Base-by-base conservation (phyloP, 2,329 filamentous ascomycete species). In the Penicillium sp. region DNA sequence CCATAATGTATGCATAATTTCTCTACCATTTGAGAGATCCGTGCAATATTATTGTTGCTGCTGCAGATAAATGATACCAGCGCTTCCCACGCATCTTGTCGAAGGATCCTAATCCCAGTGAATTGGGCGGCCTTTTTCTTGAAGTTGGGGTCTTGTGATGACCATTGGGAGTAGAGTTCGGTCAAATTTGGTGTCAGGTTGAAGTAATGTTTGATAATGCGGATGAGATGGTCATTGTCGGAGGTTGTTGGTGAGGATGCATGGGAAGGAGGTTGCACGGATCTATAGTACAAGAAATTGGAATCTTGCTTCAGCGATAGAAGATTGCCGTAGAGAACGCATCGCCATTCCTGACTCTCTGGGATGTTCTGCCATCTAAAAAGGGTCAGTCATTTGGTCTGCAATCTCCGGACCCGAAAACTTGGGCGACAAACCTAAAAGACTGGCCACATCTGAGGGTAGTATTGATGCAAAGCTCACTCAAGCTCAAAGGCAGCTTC, bases 21-120 rank as follows among this genome's bases (percentile, higher is more conserved):
- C 66, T 96, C 87, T 23, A 93, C 92, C 94, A 99, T 99, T 75
- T 96, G 90, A 6, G 90, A 93, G 72, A 99, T 99, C 39, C 94
- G 86, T 2, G 88, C 84, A 60, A 99, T 99, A 72, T 99, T 97
- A 78, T 99, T 99, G 77, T 99, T 99, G 76, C 92, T 96, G 76
- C 93, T 97, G 81, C 94, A 99, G 63, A 99, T 99, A 75, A 99
- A 99, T 56, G 89, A 88, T 25, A 99, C 81, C 23, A 99, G 81
- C 0, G 94, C 87, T 75, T 99, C 94, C 94, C 96, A 99, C 1
- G 93, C 88, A 79, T 97, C 93, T 77, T 99, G 94, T 67, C 89
- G 90, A 44, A 99, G 79, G 64, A 99, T 97, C 23, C 94, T 87
- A 55, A 99, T 89, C 13, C 96, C 94, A 0, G 89, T 88, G 73